phyloP scores from a whole-genome alignment of 768 basidiomycete genomes.

The Mycena maculata region DNA sequence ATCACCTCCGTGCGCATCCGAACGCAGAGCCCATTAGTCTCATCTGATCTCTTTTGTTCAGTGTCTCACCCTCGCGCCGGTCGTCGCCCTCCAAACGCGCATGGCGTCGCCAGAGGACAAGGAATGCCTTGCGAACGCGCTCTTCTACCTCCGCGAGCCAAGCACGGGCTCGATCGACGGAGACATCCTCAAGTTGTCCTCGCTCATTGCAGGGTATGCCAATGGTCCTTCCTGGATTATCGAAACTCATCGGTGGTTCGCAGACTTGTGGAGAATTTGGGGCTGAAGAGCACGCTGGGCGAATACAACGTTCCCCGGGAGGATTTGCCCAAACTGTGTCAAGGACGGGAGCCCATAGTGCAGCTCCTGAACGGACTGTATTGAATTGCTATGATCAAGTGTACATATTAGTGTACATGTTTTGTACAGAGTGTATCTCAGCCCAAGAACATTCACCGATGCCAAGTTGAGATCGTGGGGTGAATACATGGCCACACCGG shows the following conservation, averaged over 20 bases:
- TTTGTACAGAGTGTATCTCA: no score
- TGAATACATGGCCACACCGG: no score
- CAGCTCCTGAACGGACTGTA: slow-evolving; percentile 63
- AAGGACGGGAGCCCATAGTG: slow-evolving; percentile 57
- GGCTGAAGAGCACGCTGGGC: slow-evolving; percentile 65
- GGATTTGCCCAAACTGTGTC: slow-evolving; percentile 66
- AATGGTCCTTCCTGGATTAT: background rate
- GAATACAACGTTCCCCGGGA: slow-evolving; percentile 73
- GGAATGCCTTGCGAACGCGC: slow-evolving; percentile 62
- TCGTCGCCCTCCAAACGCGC: slow-evolving; percentile 70
- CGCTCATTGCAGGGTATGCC: slow-evolving; percentile 65
- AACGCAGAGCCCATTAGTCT: no score
- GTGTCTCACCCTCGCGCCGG: slow-evolving; percentile 80
- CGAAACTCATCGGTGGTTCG: background rate
- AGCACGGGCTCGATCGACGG: slow-evolving; percentile 72
- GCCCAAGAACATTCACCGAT: no score
- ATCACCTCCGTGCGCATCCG: slow-evolving; percentile 75
- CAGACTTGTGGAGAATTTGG: slow-evolving; percentile 72
- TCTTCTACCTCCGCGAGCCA: slow-evolving; percentile 69
- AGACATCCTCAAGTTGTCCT: slow-evolving; percentile 67
- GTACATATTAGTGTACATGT: no score
- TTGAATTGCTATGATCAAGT: slow-evolving; percentile 7
- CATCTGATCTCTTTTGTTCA: slow-evolving; percentile 40
- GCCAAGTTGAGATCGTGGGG: no score
- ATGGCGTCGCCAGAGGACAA: slow-evolving; percentile 72